Evolutionary conservation across 257 asterid genomes (phyloP), one percentile per base, ranked within the genome.

Genomic region (Gentiana macrophylla): DNA sequence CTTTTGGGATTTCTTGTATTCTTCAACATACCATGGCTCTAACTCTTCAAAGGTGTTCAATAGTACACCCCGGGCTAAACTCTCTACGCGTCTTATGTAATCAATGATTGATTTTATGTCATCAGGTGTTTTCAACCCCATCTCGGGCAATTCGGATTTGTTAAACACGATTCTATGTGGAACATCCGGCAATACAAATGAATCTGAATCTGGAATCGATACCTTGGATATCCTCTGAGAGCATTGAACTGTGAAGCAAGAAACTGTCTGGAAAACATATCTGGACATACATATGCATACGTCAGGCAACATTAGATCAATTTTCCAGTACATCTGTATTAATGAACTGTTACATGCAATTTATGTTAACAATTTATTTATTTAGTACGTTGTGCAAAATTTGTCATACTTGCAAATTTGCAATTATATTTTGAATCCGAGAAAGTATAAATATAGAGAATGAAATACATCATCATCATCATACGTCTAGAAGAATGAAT

Each of bases 161-260:
- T 72, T 68, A 1, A 82, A 59, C 47, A 71, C 79, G 36, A 85
- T 67, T n/a, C 37, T 65, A 48, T 80, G 78, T 9, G 87, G 86
- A 12, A 76, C 13, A 41, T 57, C 71, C 0, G 83, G 88, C 6
- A 82, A 54, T 4, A 51, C 53, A 38, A 78, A 76, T 2, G 67
- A 32, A 0, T 56, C 77, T 1, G 61, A 33, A 5, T 72, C 81
- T 7, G 79, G 54, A 54, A 52, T 50, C 0, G 34, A n/a, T 6
- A 54, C 35, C 3, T 44, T 5, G 35, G 62, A 32, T n/a, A 80
- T 2, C 4, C 52, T 72, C 7, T 41, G 52, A 0, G 76, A 60
- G 6, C 92, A 80, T 10, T 68, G 15, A 6, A 65, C 56, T 8
- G 84, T 70, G 69, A 86, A 86, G 59, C 89, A 80, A 12, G 86